Evolutionary conservation across 495 filamentous ascomycete species (phyloP), one percentile per base, ranked within the genome.

Genomic region (Daldinia vernicosa): DNA sequence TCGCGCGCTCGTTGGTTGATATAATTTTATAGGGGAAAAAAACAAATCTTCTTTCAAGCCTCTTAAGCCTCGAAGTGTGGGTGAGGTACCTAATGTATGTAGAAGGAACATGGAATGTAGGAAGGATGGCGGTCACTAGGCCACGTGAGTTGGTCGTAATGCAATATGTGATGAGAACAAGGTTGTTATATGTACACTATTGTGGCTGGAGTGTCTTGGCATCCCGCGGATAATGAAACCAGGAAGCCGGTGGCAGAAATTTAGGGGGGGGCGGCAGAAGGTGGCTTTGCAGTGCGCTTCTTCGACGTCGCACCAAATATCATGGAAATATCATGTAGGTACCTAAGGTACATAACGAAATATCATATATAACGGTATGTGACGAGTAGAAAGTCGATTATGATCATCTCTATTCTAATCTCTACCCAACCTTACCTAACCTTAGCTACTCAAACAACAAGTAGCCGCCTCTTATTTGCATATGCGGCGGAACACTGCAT

Each of bases 151-250:
- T 6, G 59, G 65, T 61, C 32, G 57, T 54, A 62, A 66, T 64
- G 61, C 53, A 62, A 66, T 64, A 61, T 69, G 59, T 59, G 69
- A 73, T 27, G 45, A 66, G 40, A 69, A 69, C 65, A 55, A 17
- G 64, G 70, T 60, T 50, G 45, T 37, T 27, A 35, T 28, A 24
- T 52, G 40, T 39, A 24, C n/a, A n/a, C n/a, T n/a, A n/a, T 40
- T 71, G 70, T 72, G 60, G 65, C 70, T 68, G 60, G 50, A 56
- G 45, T 7, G 61, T 65, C 65, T 66, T 73, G 61, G 62, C 70
- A 26, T 47, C 19, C 30, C 61, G 70, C 70, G 62, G 70, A 66
- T 66, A 45, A 45, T 24, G 8, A 22, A 47, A 22, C 43, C 43
- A 24, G 4, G 3, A 7, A 47, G 17, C 43, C 43, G 43, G 8